Base-by-base conservation (phyloP, 495 filamentous ascomycete genomes). In the Aspergillus conjunctus region DNA sequence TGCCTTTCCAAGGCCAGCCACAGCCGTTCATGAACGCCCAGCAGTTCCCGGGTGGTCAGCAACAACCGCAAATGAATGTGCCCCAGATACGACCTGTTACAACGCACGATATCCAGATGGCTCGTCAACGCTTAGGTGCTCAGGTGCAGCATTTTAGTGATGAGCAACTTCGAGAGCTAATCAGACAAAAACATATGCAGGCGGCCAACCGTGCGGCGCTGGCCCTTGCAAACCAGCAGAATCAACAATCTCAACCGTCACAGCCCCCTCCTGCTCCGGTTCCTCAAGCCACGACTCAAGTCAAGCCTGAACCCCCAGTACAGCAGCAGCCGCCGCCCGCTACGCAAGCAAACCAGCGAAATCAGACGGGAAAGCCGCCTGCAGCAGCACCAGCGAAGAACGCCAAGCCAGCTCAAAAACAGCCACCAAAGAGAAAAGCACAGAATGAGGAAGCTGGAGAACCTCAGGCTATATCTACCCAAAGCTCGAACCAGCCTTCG, bases 401-500 rank as follows among this genome's bases (percentile, higher is more conserved):
- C 15, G 58, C 62, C 2, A 78, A 74, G 50, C 67, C 54, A 5
- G 32, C 68, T 51, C 55, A 60, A 9, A 73, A 81, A 70, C 64
- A 71, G 64, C 32, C 66, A 75, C 37, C 69, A 32, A 80, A 78
- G 63, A 91, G 90, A 71, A 83, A 87, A 54, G 67, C 83, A 8
- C 82, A 75, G 57, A 80, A 79, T 43, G 90, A 92, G 58, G 89
- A 92, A 66, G 67, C 80, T 8, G 70, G 78, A 15, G 88, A 90
- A 59, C 73, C 79, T 22, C 78, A 77, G 26, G 80, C 79, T 54
- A 64, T 61, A 17, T 54, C 72, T 33, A 50, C 67, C 77, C 83
- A 68, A 75, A 73, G 62, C 43, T 54, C 68, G 44, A 54, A 34
- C 54, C 77, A 78, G 45, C 65, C 66, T 37, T 55, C 60, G 26